Base-by-base conservation (phyloP, 768 basidiomycete species). In the Russula brevipes region DNA sequence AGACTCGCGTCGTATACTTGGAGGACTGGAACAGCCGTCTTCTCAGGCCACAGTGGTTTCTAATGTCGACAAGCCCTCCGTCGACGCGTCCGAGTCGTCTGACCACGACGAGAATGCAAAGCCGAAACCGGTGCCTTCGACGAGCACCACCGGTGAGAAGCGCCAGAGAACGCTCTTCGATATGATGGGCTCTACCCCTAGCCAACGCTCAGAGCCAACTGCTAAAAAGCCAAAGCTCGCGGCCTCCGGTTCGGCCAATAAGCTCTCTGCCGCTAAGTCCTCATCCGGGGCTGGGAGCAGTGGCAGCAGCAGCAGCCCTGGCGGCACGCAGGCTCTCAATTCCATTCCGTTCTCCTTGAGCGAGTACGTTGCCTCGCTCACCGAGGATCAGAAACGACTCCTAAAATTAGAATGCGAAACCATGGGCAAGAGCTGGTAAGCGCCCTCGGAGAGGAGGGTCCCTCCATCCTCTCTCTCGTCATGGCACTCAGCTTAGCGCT, bases 351-450 rank as follows among this genome's bases (percentile, higher is more conserved):
- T 90, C 72, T 88, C 86, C 35, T 64, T 82, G 66, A 77, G 75
- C 11, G 79, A 77, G 33, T 90, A 79, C 68, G 66, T 75, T 45
- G 80, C 79, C 4, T 79, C 82, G 4, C 72, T 89, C 53, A 77
- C 81, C 9, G 83, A 84, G 19, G 82, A 87, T 57, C 78, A 85
- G 67, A 81, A 74, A 57, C 72, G 76, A 17, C 74, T 91, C 16
- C 79, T 93, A 42, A 72, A 75, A 45, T 80, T 93, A 24, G 90
- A 92, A 72, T 84, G 83, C 68, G 83, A 86, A 47, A 81, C 80
- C n/a, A 82, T 92, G 81, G 85, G 85, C 24, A 84, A 83, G 71
- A 86, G 85, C 68, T 89, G 88, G 88, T 85, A 68, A 63, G 81
- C 69, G 47, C 47, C 39, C 44, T 42, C 2, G 17, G 41, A 24